A percentile compares a stretch with the other conserved stretches of the same genome.
Evolutionary conservation across 257 asterid species (phyloP).

Genomic region (Solanum medicagineum): DNA sequence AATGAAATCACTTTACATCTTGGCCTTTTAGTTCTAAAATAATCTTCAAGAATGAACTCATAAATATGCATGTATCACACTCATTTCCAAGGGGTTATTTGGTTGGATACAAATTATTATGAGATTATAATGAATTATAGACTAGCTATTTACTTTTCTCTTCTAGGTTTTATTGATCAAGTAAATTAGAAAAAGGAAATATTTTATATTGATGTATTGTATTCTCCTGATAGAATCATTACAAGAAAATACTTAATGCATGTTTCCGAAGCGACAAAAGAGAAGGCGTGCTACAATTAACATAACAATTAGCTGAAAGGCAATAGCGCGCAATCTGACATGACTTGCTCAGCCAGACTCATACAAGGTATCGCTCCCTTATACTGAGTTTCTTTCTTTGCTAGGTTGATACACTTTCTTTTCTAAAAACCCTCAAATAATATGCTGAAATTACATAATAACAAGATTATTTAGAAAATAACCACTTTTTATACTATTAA

Average conservation of each 20-base stretch:
- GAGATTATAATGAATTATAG: neutral
- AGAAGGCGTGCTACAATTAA: neutral
- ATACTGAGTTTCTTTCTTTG: neutral
- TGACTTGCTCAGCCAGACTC: neutral
- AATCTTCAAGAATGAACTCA: neutral
- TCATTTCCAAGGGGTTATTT: neutral
- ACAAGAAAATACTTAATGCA: neutral
- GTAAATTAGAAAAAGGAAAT: neutral
- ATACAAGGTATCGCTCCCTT: neutral
- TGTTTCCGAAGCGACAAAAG: no score
- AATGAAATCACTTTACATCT: neutral
- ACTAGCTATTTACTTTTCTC: neutral
- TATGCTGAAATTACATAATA: neutral
- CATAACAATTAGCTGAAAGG: neutral
- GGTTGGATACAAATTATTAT: neutral
- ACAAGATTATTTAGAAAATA: neutral
- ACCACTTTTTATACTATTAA: neutral
- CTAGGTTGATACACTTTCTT: neutral
- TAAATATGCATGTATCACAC: neutral
- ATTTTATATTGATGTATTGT: neutral
- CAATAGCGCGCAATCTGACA: neutral
- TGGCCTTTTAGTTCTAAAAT: neutral
- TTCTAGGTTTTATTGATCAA: neutral
- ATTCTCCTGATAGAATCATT: neutral
- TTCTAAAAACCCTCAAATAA: neutral